A percentile compares a stretch with the other conserved stretches of the same genome.
Evolutionary conservation across 2,329 filamentous ascomycete genomes (phyloP).

Genomic region (Pseudogymnoascus sp.): DNA sequence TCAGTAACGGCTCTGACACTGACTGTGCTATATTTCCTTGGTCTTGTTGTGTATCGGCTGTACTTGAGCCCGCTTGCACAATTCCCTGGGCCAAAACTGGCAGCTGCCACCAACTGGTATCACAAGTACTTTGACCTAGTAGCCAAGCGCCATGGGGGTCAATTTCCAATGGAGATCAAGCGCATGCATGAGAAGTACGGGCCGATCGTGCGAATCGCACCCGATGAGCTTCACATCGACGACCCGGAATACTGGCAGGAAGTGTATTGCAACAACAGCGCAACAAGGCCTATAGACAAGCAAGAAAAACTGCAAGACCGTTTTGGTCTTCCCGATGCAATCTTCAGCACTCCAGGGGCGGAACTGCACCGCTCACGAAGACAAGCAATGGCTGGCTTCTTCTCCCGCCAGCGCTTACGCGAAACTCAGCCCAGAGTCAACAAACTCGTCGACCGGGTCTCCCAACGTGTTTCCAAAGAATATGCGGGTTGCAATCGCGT

Average conservation of each 20-base stretch:
- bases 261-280: background rate
- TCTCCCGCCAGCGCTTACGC: background rate
- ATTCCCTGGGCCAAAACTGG: constrained; percentile 28
- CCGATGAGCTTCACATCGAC: constrained; percentile 23
- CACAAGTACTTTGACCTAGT: constrained; percentile 22
- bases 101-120: constrained; percentile 24
- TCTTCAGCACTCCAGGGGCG: background rate
- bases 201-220: constrained; percentile 7
- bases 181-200: constrained; percentile 23
- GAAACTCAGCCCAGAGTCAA: background rate
- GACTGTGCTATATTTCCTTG: background rate
- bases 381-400: background rate
- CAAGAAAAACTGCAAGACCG: background rate
- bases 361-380: background rate
- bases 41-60: constrained; percentile 18
- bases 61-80: constrained; percentile 27
- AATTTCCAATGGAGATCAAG: constrained; percentile 14
- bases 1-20: background rate
- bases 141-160: constrained; percentile 10
- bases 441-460: background rate
- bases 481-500: background rate
- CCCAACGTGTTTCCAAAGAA: background rate
- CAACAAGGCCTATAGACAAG: background rate
- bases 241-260: constrained; percentile 20
- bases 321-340: constrained; percentile 3